These are phyloP conservation scores for Fraxinus xanthoxyloides DNA, from an alignment of 305 asterid genomes.

Conservation along the genomic window DNA sequence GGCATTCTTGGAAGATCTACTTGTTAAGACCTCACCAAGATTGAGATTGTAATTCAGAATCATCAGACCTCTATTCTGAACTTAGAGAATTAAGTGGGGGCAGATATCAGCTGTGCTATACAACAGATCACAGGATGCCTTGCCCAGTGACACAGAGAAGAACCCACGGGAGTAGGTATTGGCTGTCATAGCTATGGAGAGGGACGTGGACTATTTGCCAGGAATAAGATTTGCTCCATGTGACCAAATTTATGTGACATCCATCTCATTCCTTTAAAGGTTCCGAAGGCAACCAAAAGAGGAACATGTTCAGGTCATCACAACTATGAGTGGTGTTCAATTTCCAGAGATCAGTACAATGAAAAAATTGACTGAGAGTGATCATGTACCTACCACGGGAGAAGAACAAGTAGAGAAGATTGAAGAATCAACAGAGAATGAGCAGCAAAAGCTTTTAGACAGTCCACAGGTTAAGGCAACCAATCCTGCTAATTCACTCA, in stretches of 20 bases:
- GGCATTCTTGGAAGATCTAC: neutral
- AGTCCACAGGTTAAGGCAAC: neutral
- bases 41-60: neutral
- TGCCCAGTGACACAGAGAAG: neutral
- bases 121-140: neutral
- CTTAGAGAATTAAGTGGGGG: neutral
- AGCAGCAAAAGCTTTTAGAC: too few relatives aligned
- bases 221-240: too few relatives aligned
- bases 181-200: neutral
- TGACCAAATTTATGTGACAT: too few relatives aligned
- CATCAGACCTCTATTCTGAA: neutral
- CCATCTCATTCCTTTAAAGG: too few relatives aligned
- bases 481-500: neutral
- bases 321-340: too few relatives aligned
- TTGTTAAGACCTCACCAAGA: neutral
- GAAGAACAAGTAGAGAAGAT: too few relatives aligned
- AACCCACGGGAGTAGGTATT: neutral
- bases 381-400: too few relatives aligned
- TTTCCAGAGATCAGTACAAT: too few relatives aligned
- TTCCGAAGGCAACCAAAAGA: too few relatives aligned
- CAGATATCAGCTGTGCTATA: neutral
- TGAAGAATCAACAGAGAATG: too few relatives aligned
- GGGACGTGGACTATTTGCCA: neutral
- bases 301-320: too few relatives aligned
- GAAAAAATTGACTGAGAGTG: too few relatives aligned